These are phyloP conservation scores for Xenosphaeropsis pyriputrescens DNA, from an alignment of 2,329 filamentous ascomycete genomes.

Conservation along the genomic window DNA sequence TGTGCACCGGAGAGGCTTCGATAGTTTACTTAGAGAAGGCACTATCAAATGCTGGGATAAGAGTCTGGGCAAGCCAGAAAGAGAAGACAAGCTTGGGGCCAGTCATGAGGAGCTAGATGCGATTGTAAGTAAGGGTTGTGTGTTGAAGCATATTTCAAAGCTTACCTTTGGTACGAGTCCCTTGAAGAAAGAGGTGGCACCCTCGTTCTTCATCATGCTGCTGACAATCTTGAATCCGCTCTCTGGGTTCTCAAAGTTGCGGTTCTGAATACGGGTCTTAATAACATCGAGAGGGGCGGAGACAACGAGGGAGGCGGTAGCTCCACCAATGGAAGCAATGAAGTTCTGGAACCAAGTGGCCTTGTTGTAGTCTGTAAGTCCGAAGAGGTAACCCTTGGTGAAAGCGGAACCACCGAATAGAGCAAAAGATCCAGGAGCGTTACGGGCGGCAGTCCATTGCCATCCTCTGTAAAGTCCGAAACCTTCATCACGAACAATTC, in stretches of 20 bases:
- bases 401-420: slow-evolving; percentile 96
- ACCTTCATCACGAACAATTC: slow-evolving; percentile 84
- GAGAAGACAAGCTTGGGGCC: slow-evolving; percentile 98
- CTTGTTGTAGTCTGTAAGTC: slow-evolving; percentile 85
- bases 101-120: slow-evolving; percentile 73
- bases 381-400: slow-evolving; percentile 91
- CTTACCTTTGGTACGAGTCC: slow-evolving; percentile 77
- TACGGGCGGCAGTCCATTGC: slow-evolving; percentile 94
- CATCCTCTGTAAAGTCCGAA: slow-evolving; percentile 92
- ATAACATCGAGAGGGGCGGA: slow-evolving; percentile 95
- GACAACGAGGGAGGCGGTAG: slow-evolving; percentile 85
- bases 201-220: slow-evolving; percentile 90
- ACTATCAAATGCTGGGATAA: slow-evolving; percentile 84
- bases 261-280: slow-evolving; percentile 97
- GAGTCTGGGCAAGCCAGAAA: slow-evolving; percentile 97
- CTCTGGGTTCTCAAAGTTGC: slow-evolving; percentile 97
- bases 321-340: slow-evolving; percentile 86
- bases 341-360: slow-evolving; percentile 95
- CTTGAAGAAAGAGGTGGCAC: slow-evolving; percentile 85
- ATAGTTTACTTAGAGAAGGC: slow-evolving; percentile 16
- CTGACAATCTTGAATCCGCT: slow-evolving; percentile 80
- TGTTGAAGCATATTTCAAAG: neutral
- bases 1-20: too few relatives aligned
- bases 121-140: neutral
- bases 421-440: slow-evolving; percentile 92